Evolutionary conservation across 352 stramenopile species (phyloP), one percentile per base, ranked within the genome.

Genomic region (Globisporangium acanthophoron): DNA sequence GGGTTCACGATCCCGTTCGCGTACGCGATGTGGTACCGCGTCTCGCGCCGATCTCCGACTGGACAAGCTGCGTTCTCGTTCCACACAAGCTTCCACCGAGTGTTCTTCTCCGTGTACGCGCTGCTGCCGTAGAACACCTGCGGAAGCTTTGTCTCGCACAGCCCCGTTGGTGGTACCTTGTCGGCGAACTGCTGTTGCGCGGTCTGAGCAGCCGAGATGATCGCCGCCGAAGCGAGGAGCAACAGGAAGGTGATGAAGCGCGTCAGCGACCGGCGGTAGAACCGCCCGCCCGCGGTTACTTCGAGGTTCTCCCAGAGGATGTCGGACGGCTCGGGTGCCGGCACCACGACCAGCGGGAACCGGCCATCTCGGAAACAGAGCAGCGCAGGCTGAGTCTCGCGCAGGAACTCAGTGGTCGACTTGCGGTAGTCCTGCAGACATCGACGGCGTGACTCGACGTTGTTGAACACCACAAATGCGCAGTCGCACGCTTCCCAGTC

Each of bases 281-380:
- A 75, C 18, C 85, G 80, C 0, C 72, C 78, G 44, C 66, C 63
- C 18, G 76, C 44, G 31, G 85, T 85, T 7, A 85, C 70, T 56
- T 94, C 84, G 0, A 94, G 69, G 54, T 93, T 96, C 55, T 96
- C 86, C 86, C 86, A 96, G 49, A 94, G 66, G 48, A 96, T 94
- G 48, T 96, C 92, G 2, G 80, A 90, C 24, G 86, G 86, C 53
- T 96, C 86, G 0, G 83, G 81, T 0, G 86, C 86, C 12, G 71
- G 49, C 3, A 57, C 33, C 0, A 96, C 79, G 13, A 67, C 69
- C 15, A 96, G 52, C 2, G 70, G 54, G 54, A 70, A 71, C 52
- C 65, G 0, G 66, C 69, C 53, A 5, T 50, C 21, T 73, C 85
- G 78, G 41, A 94, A 94, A 5, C 81, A 78, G 13, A 94, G 49